A percentile compares a stretch with the other conserved stretches of the same genome.
phyloP scores from a whole-genome alignment of 2,329 filamentous ascomycete species.

The Dothidotthia symphoricarpi region DNA sequence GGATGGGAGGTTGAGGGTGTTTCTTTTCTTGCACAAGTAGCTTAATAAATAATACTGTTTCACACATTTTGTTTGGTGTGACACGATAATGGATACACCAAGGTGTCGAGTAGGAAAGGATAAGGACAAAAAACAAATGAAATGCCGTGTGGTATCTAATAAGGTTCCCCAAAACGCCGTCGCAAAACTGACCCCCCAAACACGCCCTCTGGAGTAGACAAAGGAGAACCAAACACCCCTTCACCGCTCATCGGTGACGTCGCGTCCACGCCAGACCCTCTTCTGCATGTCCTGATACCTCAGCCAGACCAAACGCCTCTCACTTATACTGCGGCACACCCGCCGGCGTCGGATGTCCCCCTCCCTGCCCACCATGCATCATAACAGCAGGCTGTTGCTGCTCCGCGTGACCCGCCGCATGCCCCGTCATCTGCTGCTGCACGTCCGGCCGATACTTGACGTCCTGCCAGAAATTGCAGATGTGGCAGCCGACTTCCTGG shows the following conservation, averaged over 20 bases:
- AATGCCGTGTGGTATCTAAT: slow-evolving; percentile 16
- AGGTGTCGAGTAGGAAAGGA: no score
- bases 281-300: no score
- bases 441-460: slow-evolving; percentile 46
- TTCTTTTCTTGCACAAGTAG: no score
- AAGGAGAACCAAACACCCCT: neutral
- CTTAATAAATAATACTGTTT: no score
- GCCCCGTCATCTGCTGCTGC: slow-evolving; percentile 27
- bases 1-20: no score
- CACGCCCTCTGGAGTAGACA: neutral
- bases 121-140: neutral
- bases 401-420: slow-evolving; percentile 3
- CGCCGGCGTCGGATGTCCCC: slow-evolving; percentile 11
- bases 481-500: slow-evolving; percentile 67
- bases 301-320: no score
- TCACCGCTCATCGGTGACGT: neutral
- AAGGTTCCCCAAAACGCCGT: slow-evolving; percentile 8
- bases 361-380: slow-evolving; percentile 24
- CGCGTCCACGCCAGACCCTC: no score
- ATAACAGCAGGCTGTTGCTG: slow-evolving; percentile 16
- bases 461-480: slow-evolving; percentile 73
- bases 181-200: neutral
- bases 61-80: no score
- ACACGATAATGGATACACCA: no score
- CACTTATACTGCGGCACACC: slow-evolving; percentile 28